A percentile compares a stretch with the other conserved stretches of the same genome.
Conservation (phyloP, 805 yeast genomes). For the Candida dendrica region DNA sequence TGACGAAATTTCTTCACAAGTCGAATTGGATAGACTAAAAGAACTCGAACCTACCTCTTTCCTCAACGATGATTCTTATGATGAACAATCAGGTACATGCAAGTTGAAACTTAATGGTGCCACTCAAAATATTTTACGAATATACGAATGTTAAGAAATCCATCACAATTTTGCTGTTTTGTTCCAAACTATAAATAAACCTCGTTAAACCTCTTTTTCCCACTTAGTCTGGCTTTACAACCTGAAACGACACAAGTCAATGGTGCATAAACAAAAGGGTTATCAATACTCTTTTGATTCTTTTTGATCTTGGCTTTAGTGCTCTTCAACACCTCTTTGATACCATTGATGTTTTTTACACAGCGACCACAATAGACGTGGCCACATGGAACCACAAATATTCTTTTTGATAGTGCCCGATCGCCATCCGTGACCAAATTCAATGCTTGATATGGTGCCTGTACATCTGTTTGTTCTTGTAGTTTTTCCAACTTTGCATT, state of each 20-base stretch:
- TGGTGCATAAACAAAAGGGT: constrained; percentile 47
- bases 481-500: constrained; percentile 23
- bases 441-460: constrained; percentile 62
- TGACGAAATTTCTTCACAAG: no score
- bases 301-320: constrained; percentile 12
- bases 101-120: no score
- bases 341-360: constrained; percentile 53
- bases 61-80: no score
- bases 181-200: constrained; percentile 30
- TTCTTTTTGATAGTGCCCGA: constrained; percentile 52
- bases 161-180: no score
- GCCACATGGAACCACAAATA: constrained; percentile 68
- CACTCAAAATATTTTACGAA: no score
- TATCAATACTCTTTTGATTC: constrained; percentile 13
- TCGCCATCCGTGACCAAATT: constrained; percentile 46
- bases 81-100: no score
- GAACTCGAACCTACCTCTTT: no score
- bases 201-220: constrained; percentile 48
- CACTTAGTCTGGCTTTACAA: constrained; percentile 39
- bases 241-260: constrained; percentile 46
- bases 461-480: constrained; percentile 27
- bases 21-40: no score
- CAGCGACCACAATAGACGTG: constrained; percentile 86
- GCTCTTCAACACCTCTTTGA: constrained; percentile 17
- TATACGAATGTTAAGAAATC: no score